Conservation (phyloP, 139 green algal species). For the Mychonastes homosphaera region DNA sequence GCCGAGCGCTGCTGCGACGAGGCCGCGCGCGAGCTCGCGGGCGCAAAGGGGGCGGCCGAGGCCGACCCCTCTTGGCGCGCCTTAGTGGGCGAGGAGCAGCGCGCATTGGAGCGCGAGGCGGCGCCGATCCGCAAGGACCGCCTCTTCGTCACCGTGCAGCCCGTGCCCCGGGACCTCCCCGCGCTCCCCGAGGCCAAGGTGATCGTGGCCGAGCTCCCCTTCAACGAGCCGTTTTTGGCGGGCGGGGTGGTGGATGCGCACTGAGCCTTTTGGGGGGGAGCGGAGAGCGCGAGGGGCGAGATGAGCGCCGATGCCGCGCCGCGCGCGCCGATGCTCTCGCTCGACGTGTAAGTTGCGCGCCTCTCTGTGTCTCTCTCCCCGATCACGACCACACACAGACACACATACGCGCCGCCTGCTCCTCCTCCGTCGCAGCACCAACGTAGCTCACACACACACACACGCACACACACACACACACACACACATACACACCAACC, state of each 20-base stretch:
- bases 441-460: neutral
- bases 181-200: slow-evolving; percentile 14
- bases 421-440: slow-evolving; percentile 11
- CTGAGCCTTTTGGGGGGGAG: no score
- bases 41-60: neutral
- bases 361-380: neutral
- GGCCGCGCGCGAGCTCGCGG: neutral
- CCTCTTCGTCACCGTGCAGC: slow-evolving; percentile 14
- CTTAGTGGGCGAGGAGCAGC: no score
- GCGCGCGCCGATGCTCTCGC: neutral
- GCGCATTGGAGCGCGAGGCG: no score
- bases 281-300: neutral
- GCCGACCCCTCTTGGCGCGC: neutral
- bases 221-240: neutral
- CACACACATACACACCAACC: neutral
- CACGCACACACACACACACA: neutral
- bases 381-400: slow-evolving; percentile 19
- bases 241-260: neutral
- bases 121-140: slow-evolving; percentile 16
- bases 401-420: slow-evolving; percentile 22
- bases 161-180: slow-evolving; percentile 1
- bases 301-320: neutral
- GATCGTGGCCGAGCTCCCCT: slow-evolving; percentile 7
- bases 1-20: neutral
- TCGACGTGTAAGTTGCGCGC: neutral